phyloP scores from a whole-genome alignment of 2,329 filamentous ascomycete genomes.

The Penicillium paneum region DNA sequence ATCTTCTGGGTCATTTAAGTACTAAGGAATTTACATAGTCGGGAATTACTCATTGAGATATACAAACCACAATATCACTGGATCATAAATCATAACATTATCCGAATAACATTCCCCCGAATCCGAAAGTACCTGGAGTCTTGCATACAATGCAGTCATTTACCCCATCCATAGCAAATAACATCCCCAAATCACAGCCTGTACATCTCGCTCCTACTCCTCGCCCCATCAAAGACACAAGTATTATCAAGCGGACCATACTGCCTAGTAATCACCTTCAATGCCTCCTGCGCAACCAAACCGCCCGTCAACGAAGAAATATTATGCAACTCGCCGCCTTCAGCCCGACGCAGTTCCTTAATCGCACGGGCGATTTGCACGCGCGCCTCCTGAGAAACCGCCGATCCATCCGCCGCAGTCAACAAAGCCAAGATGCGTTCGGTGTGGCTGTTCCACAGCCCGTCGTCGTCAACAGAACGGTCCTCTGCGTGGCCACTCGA shows the following conservation, averaged over 20 bases:
- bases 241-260: slow-evolving; percentile 64
- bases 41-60: neutral
- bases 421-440: slow-evolving; percentile 29
- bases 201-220: slow-evolving; percentile 54
- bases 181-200: slow-evolving; percentile 36
- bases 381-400: slow-evolving; percentile 50
- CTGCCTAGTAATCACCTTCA: slow-evolving; percentile 71
- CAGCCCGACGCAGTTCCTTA: slow-evolving; percentile 70
- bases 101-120: neutral
- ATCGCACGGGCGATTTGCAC: slow-evolving; percentile 55
- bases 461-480: slow-evolving; percentile 33
- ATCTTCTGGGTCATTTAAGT: neutral
- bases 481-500: slow-evolving; percentile 21
- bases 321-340: slow-evolving; percentile 86
- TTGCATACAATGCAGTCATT: neutral
- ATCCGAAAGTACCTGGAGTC: neutral
- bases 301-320: slow-evolving; percentile 83
- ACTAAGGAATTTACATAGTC: neutral
- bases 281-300: slow-evolving; percentile 93
- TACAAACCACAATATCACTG: neutral
- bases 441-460: slow-evolving; percentile 32
- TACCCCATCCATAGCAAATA: neutral
- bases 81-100: slow-evolving; percentile 14
- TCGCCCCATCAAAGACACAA: slow-evolving; percentile 61
- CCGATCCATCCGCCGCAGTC: slow-evolving; percentile 41